These are phyloP conservation scores for Posidonia australis DNA, from an alignment of 106 monocot species.

Conservation along the genomic window DNA sequence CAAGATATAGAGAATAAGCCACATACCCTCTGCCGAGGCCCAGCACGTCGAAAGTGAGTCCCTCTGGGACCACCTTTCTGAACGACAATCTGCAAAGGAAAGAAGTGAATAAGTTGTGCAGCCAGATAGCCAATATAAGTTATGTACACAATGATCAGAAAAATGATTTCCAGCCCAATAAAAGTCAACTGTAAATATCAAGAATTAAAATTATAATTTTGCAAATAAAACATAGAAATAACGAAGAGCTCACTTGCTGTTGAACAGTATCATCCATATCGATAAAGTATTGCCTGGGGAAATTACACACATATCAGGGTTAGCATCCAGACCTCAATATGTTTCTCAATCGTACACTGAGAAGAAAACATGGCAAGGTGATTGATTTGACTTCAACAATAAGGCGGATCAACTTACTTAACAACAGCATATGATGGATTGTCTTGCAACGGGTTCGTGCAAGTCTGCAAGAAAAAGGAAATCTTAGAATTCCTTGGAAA, in stretches of 20 bases:
- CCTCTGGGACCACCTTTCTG: conserved; percentile 57
- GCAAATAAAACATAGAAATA: background rate
- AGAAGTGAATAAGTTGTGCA: background rate
- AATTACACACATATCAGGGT: background rate
- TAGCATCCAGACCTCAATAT: background rate
- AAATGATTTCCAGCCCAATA: background rate
- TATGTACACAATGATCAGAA: background rate
- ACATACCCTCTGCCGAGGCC: conserved; percentile 73
- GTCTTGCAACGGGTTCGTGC: conserved; percentile 8
- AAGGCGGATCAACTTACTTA: conserved; percentile 4
- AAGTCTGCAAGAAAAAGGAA: conserved; percentile 8
- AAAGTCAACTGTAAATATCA: background rate
- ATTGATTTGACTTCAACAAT: background rate
- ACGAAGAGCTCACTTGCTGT: conserved; percentile 35
- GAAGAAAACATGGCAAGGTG: background rate
- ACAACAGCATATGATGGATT: conserved; percentile 9
- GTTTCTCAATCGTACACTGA: background rate
- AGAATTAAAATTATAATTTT: background rate
- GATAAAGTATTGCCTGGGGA: conserved; percentile 81
- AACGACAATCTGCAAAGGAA: conserved; percentile 59
- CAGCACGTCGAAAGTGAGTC: conserved; percentile 74
- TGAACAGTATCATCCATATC: conserved; percentile 71
- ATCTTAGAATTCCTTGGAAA: background rate
- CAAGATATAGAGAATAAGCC: background rate
- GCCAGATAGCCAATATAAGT: background rate